These are phyloP conservation scores for Mimosa bimucronata DNA, from an alignment of 306 rosid species.

Conservation along the genomic window DNA sequence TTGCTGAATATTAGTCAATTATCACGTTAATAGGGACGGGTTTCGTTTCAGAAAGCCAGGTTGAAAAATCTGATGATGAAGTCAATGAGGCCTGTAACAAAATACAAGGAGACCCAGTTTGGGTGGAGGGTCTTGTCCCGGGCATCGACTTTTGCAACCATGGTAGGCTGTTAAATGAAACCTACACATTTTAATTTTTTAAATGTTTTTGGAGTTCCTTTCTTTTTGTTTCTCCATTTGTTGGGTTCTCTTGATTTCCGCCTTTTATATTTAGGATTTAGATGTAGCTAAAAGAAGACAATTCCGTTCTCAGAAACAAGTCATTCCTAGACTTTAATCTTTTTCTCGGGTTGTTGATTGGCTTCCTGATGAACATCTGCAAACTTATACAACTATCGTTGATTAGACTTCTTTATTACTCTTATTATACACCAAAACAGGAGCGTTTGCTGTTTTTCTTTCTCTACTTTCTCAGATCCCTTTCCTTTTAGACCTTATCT, in stretches of 20 bases:
- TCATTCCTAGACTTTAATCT: background rate
- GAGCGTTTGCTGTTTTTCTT: constrained; percentile 14
- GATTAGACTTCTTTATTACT: background rate
- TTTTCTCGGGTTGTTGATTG: background rate
- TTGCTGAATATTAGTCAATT: constrained; percentile 29
- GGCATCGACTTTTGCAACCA: constrained; percentile 98
- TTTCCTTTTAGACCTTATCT: constrained; percentile 2
- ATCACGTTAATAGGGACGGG: constrained; percentile 22
- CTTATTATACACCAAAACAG: background rate
- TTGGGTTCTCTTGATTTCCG: constrained; percentile 19
- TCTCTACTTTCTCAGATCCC: constrained; percentile 5
- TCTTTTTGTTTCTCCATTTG: constrained; percentile 31
- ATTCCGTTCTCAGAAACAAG: background rate
- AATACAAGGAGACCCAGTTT: constrained; percentile 60
- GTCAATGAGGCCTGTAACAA: constrained; percentile 47
- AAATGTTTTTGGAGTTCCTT: constrained; percentile 15
- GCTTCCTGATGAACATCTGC: background rate
- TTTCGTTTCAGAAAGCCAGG: constrained; percentile 55
- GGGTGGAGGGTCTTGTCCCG: constrained; percentile 99
- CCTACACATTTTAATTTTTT: constrained; percentile 30
- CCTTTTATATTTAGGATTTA: background rate
- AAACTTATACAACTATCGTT: background rate
- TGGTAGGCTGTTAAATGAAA: constrained; percentile 54
- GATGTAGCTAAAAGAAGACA: background rate
- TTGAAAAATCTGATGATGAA: constrained; percentile 44